Evolutionary conservation across 768 basidiomycete genomes (phyloP).

Genomic region (Mycena vulgaris): DNA sequence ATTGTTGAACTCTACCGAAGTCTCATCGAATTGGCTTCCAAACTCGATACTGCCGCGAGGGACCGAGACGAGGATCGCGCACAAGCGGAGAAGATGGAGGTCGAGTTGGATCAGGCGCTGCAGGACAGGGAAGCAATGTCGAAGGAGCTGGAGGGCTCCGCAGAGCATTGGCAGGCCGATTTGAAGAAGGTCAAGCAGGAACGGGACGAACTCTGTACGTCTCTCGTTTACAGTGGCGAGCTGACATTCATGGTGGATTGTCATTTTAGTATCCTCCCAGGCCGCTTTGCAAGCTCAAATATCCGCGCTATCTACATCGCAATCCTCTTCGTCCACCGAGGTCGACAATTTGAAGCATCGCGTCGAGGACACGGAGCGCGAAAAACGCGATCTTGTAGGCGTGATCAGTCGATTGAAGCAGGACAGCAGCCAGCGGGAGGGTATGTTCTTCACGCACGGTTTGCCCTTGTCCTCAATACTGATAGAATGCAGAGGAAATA

Average conservation of each 20-base stretch:
- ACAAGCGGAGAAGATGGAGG: slow-evolving; percentile 77
- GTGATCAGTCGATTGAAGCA: slow-evolving; percentile 89
- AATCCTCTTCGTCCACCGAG: slow-evolving; percentile 75
- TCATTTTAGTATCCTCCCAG: slow-evolving; percentile 62
- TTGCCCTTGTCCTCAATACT: slow-evolving; percentile 12
- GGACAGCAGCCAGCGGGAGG: slow-evolving; percentile 81
- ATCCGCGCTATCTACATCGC: slow-evolving; percentile 68
- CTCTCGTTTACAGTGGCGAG: slow-evolving; percentile 20
- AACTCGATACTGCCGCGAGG: slow-evolving; percentile 68
- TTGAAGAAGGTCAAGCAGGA: slow-evolving; percentile 70
- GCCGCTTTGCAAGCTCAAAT: slow-evolving; percentile 69
- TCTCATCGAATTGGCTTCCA: slow-evolving; percentile 69
- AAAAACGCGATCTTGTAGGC: slow-evolving; percentile 90
- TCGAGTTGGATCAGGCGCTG: slow-evolving; percentile 88
- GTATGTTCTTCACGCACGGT: slow-evolving; percentile 59
- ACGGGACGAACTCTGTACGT: slow-evolving; percentile 77
- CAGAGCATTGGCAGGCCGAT: slow-evolving; percentile 71
- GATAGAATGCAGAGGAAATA: slow-evolving; percentile 72
- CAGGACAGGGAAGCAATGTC: slow-evolving; percentile 80
- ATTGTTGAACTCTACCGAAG: slow-evolving; percentile 76
- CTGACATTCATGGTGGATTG: slow-evolving; percentile 30
- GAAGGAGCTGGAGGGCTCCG: slow-evolving; percentile 68
- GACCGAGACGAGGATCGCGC: slow-evolving; percentile 83
- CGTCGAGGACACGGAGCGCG: slow-evolving; percentile 84
- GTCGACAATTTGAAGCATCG: slow-evolving; percentile 70